Evolutionary conservation across 148 eudicot genomes (phyloP), one percentile per base, ranked within the genome.

Genomic region (Beta vulgaris): DNA sequence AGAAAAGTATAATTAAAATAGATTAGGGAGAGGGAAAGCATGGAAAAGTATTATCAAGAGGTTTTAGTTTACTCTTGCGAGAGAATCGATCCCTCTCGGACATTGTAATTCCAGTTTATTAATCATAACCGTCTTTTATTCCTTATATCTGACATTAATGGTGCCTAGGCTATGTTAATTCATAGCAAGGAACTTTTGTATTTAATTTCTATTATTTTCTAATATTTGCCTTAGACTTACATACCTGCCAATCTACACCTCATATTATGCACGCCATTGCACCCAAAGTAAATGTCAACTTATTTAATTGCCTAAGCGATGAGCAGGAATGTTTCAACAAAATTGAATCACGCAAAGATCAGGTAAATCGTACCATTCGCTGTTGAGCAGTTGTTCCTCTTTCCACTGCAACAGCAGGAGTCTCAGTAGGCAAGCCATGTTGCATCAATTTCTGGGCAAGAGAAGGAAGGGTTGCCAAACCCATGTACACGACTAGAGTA

Each of bases 351-450:
- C 42, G 31, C 34, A 60, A 68, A 23, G 71, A 58, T 19, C 51
- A 57, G 32, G 2, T n/a, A 68, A 32, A 44, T 31, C 82, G 61
- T 85, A 94, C 98, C 81, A 79, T 54, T 72, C 91, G 98, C 62
- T 95, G 98, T 80, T 92, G 96, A 75, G 92, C 92, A 59, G 98
- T 95, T 7, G 98, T 95, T 69, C 98, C 98, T 80, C 92, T 85
- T 83, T 95, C 98, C 67, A 95, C 89, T 48, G 98, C 98, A 61
- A 80, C 97, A 71, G 96, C 88, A 48, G 98, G 97, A 11, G 92
- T 95, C 68, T 89, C 77, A 0, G 82, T 73, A n/a, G 93, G 88
- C 85, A 92, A 78, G 65, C 98, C 97, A 71, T 90, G 90, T 59
- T 85, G 87, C 69, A 92, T 90, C 82, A 95, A 68, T 68, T 89